A percentile compares a stretch with the other conserved stretches of the same genome.
These are phyloP conservation scores for Auriscalpium orientale DNA, from an alignment of 768 basidiomycete genomes.

Conservation along the genomic window DNA sequence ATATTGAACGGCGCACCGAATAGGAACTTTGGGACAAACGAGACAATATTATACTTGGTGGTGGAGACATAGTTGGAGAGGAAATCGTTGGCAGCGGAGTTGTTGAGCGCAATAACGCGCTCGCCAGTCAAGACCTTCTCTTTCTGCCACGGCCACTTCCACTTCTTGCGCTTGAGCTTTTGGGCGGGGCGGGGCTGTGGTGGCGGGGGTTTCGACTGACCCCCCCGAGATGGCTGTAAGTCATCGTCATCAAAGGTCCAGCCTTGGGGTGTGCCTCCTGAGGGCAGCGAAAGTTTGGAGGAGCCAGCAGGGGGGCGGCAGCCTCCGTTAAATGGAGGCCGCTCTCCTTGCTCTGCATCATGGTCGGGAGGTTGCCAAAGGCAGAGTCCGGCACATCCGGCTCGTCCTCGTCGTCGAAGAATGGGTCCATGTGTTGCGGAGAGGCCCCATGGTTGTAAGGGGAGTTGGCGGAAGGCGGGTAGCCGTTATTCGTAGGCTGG, in stretches of 20 bases:
- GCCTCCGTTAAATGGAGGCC: constrained; percentile 48
- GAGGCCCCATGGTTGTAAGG: constrained; percentile 33
- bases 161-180: constrained; percentile 31
- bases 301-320: constrained; percentile 55
- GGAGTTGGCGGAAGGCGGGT: constrained; percentile 47
- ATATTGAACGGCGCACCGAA: constrained; percentile 47
- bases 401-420: constrained; percentile 83
- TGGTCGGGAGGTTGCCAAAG: constrained; percentile 41
- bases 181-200: not conserved
- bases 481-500: constrained; percentile 47
- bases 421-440: constrained; percentile 60
- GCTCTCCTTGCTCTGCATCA: constrained; percentile 38
- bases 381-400: constrained; percentile 55
- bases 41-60: constrained; percentile 85
- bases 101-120: constrained; percentile 78
- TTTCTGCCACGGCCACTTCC: constrained; percentile 85
- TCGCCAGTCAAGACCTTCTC: constrained; percentile 60
- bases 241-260: constrained; percentile 75
- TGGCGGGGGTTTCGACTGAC: not conserved
- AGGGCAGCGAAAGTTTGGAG: constrained; percentile 38
- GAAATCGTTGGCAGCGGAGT: constrained; percentile 61
- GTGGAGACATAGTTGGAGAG: constrained; percentile 84
- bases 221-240: constrained; percentile 25
- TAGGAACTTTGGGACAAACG: constrained; percentile 91
- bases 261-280: constrained; percentile 47